A percentile compares a stretch with the other conserved stretches of the same genome.
These are phyloP conservation scores for Ophiostoma pallidulum DNA, from an alignment of 2,329 filamentous ascomycete species.

Conservation along the genomic window DNA sequence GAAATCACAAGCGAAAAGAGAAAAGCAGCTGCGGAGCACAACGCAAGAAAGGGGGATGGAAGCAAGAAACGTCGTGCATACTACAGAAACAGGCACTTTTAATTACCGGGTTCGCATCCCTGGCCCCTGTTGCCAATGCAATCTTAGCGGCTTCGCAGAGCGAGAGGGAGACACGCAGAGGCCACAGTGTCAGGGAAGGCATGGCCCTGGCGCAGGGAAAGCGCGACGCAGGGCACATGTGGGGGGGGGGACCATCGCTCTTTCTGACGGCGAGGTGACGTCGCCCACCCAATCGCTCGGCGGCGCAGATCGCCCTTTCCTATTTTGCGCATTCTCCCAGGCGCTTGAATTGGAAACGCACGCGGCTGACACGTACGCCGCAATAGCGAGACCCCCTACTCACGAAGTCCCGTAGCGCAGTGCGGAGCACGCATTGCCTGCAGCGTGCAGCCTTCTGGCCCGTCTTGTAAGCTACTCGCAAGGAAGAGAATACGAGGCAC, in stretches of 20 bases:
- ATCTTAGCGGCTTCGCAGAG: too few relatives aligned
- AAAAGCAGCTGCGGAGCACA: too few relatives aligned
- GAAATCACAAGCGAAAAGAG: background rate
- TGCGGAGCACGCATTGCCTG: too few relatives aligned
- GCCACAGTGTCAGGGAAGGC: conserved; percentile 11
- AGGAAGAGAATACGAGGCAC: too few relatives aligned
- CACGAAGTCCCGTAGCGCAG: too few relatives aligned
- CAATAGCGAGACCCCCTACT: background rate
- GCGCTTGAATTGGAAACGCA: background rate
- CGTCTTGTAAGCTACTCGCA: too few relatives aligned
- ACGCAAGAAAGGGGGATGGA: background rate
- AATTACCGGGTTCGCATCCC: conserved; percentile 1
- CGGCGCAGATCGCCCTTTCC: conserved; percentile 9
- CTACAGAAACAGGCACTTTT: background rate
- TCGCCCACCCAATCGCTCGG: conserved; percentile 3
- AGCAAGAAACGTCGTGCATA: background rate
- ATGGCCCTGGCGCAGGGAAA: background rate
- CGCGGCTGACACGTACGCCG: background rate
- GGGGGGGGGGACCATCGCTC: conserved; percentile 2
- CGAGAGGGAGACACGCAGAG: conserved; percentile 2
- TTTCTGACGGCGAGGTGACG: conserved; percentile 8
- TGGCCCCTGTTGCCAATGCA: conserved; percentile 9
- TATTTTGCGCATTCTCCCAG: background rate
- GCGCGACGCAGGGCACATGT: conserved; percentile 5
- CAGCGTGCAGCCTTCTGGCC: too few relatives aligned